Base-by-base conservation (phyloP, 2,329 filamentous ascomycete genomes). In the Myriosclerotinia scirpicola region DNA sequence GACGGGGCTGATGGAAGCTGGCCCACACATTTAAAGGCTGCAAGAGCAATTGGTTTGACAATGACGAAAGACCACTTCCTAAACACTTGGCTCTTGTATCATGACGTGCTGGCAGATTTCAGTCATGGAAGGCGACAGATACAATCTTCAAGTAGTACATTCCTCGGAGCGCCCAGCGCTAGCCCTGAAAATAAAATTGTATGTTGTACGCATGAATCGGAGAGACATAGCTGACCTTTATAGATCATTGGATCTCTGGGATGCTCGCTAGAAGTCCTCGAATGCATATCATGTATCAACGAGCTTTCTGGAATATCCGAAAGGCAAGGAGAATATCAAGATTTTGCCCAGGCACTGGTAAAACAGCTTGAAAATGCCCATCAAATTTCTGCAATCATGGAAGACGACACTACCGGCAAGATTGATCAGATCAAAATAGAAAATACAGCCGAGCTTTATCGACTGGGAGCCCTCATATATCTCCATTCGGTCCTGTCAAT, bases 41-140 rank as follows among this genome's bases (percentile, higher is more conserved):
- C 72, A 72, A 50, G 67, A 74, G 70, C 66, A 75, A 67, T 68
- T 71, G 65, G 68, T 59, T 48, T 48, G 11, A 40, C 70, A 74
- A 38, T 71, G 75, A 52, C 68, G 67, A 54, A 67, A 76, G n/a
- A 69, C 36, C 72, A 73, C 20, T 83, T 82, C 68, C 69, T 82
- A 20, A 76, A 78, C 48, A 80, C 79, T 1, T 83, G 81, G 81
- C 80, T 82, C 53, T 73, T 81, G 8, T 82, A 83, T 65, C 81
- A 83, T 64, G 78, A 82, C 62, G 78, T 81, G 17, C 74, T 83
- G 6, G 80, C 80, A 36, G 77, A 76, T 12, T 82, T 82, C 66
- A 81, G 78, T 22, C 76, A 79, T 81, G 80, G 40, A 12, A 54
- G 38, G 26, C 17, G 48, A 26, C 48, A 46, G 38, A 54, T 26